Percentiles rank a stretch among this genome's conserved stretches.
Evolutionary conservation across 2,329 filamentous ascomycete genomes (phyloP).

Genomic region (Neopestalotiopsis sp.): DNA sequence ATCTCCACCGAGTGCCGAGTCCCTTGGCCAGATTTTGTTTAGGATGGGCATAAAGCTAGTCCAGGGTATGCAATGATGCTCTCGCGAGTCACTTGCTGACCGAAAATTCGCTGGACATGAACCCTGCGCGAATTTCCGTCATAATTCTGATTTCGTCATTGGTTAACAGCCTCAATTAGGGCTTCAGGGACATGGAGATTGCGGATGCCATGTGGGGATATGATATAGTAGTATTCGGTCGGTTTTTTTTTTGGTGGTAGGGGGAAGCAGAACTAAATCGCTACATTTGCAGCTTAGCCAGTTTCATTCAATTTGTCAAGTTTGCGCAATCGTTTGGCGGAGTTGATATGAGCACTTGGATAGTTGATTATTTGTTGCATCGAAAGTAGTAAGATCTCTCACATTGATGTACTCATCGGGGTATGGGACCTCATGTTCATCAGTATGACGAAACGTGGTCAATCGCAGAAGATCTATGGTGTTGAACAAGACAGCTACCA

Average conservation of each 20-base stretch:
- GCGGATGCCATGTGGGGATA: constrained; percentile 16
- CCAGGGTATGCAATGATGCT: neutral
- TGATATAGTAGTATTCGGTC: constrained; percentile 10
- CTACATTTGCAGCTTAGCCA: neutral
- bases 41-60: neutral
- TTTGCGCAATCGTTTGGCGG: neutral
- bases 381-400: too few relatives aligned
- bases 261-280: neutral
- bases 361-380: neutral
- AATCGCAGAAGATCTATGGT: neutral
- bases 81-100: neutral
- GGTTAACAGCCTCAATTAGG: constrained; percentile 10
- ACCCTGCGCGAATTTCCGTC: constrained; percentile 15
- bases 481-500: neutral
- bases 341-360: neutral
- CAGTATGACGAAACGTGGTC: neutral
- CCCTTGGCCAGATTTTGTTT: neutral
- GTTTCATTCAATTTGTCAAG: neutral
- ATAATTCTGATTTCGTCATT: constrained; percentile 16
- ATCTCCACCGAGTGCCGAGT: neutral
- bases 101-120: neutral
- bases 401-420: too few relatives aligned
- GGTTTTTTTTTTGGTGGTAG: neutral
- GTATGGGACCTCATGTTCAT: neutral
- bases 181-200: neutral